A percentile compares a stretch with the other conserved stretches of the same genome.
phyloP scores from a whole-genome alignment of 352 stramenopile genomes.

The Thalassiosira ordinaria region DNA sequence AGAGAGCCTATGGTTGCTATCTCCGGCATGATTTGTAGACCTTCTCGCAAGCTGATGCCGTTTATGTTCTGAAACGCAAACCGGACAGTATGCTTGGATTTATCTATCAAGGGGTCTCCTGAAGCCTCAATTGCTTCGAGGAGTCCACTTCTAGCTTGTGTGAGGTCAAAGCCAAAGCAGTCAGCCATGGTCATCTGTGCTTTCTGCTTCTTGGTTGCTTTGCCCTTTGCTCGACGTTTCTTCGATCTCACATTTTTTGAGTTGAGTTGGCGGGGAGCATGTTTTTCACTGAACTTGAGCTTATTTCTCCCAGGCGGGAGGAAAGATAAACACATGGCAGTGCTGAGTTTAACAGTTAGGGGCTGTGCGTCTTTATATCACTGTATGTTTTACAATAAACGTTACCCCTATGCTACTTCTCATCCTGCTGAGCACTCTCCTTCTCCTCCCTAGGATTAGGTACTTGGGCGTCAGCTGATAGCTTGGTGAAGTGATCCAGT shows the following conservation, averaged over 20 bases:
- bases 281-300: too few species aligned
- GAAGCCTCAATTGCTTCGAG: constrained; percentile 4
- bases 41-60: background rate
- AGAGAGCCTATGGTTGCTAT: constrained; percentile 14
- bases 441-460: too few species aligned
- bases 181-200: background rate
- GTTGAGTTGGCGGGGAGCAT: background rate
- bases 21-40: constrained; percentile 12
- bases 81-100: background rate
- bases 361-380: too few species aligned
- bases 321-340: too few species aligned
- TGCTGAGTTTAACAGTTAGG: too few species aligned
- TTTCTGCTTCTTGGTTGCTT: background rate
- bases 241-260: constrained; percentile 1
- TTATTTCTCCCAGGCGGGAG: too few species aligned
- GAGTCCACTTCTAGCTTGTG: background rate
- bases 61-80: constrained; percentile 33
- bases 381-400: too few species aligned
- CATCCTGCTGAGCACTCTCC: too few species aligned
- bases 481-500: too few species aligned
- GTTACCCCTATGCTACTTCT: too few species aligned
- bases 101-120: constrained; percentile 8
- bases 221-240: background rate
- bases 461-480: too few species aligned
- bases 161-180: background rate